phyloP scores from a whole-genome alignment of 345 rosid genomes.

The Salix udensis region DNA sequence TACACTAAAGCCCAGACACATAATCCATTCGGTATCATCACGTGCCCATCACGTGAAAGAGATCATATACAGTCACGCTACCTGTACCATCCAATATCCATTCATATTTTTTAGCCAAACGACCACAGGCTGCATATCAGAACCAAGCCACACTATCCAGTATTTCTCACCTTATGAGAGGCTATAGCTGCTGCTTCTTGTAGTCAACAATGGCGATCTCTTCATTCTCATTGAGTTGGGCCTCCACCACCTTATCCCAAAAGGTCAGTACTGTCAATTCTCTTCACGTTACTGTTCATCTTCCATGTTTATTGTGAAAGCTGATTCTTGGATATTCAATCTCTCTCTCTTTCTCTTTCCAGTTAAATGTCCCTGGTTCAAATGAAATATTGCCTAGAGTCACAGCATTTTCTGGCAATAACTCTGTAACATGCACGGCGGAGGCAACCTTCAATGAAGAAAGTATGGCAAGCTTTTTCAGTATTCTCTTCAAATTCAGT shows the following conservation, averaged over 20 bases:
- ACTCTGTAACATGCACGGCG: conserved; percentile 10
- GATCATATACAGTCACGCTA: too few relatives aligned
- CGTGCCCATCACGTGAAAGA: too few relatives aligned
- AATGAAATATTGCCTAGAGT: conserved; percentile 31
- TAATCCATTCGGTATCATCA: too few relatives aligned
- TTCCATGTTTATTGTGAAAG: neutral
- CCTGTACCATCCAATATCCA: neutral
- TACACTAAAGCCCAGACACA: too few relatives aligned
- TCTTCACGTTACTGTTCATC: neutral
- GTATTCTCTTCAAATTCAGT: conserved; percentile 2
- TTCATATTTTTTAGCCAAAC: neutral
- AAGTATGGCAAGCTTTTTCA: conserved; percentile 33
- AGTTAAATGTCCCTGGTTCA: conserved; percentile 31
- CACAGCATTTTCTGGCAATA: conserved; percentile 21
- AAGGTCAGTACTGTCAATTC: conserved; percentile 37
- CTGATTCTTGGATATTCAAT: neutral
- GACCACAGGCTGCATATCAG: conserved; percentile 9
- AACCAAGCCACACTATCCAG: neutral
- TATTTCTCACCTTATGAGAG: conserved; percentile 4
- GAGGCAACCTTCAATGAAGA: conserved; percentile 26
- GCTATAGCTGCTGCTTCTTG: conserved; percentile 14
- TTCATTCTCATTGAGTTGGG: conserved; percentile 46
- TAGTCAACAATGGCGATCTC: conserved; percentile 43
- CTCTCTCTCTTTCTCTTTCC: conserved; percentile 7
- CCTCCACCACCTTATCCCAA: conserved; percentile 39